A percentile compares a stretch with the other conserved stretches of the same genome.
Evolutionary conservation across 768 basidiomycete species (phyloP).

Genomic region (Lyophyllum shimeji): DNA sequence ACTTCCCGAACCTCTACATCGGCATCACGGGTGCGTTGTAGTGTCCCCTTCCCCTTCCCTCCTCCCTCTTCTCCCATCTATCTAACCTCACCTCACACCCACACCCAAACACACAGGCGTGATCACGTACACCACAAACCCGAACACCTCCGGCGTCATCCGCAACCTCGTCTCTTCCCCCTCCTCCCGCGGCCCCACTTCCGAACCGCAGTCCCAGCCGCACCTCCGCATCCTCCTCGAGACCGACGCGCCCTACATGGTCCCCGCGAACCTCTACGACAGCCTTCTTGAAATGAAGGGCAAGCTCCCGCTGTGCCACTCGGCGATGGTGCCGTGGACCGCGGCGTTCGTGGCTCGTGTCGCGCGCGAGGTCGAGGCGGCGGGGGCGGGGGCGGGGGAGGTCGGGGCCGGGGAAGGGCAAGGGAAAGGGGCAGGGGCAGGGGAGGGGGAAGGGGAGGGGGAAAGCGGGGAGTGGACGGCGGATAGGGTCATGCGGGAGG

Average conservation of each 20-base stretch:
- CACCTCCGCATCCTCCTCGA: conserved; percentile 64
- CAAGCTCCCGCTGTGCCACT: conserved; percentile 69
- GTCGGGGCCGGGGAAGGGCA: no score
- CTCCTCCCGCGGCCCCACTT: no score
- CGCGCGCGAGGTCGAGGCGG: no score
- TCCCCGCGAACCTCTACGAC: conserved; percentile 70
- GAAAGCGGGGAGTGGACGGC: conserved; percentile 54
- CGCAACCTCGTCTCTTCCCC: conserved; percentile 49
- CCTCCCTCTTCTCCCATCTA: not conserved
- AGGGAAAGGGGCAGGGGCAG: no score
- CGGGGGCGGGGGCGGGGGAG: no score
- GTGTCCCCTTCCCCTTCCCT: not conserved
- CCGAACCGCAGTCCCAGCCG: conserved; percentile 16
- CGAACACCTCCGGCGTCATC: conserved; percentile 69
- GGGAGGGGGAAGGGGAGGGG: no score
- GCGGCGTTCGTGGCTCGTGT: conserved; percentile 68
- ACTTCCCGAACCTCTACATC: conserved; percentile 82
- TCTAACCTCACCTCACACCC: not conserved
- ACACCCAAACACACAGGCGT: no score
- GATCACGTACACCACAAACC: conserved; percentile 75
- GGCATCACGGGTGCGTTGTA: conserved; percentile 68
- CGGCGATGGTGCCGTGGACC: conserved; percentile 85
- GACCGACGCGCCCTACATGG: conserved; percentile 89
- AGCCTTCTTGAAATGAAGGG: conserved; percentile 54
- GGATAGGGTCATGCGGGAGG: conserved; percentile 56